Conservation (phyloP, 2,329 filamentous ascomycete species). For the Juglanconis sp. region DNA sequence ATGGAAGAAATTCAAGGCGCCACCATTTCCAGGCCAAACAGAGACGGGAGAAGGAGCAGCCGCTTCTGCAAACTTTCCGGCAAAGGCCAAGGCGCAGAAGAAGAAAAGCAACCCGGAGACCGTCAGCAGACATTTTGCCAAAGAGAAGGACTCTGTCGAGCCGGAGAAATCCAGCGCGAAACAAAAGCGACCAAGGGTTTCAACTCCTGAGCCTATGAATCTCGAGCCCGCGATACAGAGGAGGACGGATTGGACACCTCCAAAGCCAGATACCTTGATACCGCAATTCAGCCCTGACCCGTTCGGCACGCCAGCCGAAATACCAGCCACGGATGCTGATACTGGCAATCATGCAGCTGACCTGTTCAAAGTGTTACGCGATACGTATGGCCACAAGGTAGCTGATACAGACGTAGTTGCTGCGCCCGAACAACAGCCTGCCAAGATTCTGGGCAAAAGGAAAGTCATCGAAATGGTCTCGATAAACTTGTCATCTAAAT, state of each 20-base stretch:
- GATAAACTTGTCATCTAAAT: conserved; percentile 21
- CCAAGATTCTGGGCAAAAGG: conserved; percentile 48
- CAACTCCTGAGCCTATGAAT: conserved; percentile 29
- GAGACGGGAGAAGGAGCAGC: neutral
- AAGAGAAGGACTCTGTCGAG: neutral
- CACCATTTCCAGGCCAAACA: neutral
- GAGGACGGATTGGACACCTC: conserved; percentile 66
- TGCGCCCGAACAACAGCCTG: conserved; percentile 22
- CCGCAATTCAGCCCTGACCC: neutral
- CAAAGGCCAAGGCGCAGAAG: conserved; percentile 23
- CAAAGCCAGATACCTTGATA: conserved; percentile 37
- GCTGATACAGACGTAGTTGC: conserved; percentile 9
- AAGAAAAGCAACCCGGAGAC: conserved; percentile 24
- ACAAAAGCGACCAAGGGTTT: conserved; percentile 24
- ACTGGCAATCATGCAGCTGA: conserved; percentile 20
- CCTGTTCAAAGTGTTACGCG: conserved; percentile 43
- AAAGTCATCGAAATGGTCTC: conserved; percentile 53
- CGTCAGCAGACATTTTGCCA: conserved; percentile 32
- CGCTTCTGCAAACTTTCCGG: conserved; percentile 22
- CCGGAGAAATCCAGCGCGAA: conserved; percentile 9
- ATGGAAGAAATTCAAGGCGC: conserved; percentile 34
- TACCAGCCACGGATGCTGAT: neutral
- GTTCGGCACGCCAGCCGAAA: neutral
- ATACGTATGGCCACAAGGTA: conserved; percentile 38
- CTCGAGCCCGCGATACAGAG: conserved; percentile 52